phyloP scores from a whole-genome alignment of 345 rosid genomes.

The Salix dunnii region DNA sequence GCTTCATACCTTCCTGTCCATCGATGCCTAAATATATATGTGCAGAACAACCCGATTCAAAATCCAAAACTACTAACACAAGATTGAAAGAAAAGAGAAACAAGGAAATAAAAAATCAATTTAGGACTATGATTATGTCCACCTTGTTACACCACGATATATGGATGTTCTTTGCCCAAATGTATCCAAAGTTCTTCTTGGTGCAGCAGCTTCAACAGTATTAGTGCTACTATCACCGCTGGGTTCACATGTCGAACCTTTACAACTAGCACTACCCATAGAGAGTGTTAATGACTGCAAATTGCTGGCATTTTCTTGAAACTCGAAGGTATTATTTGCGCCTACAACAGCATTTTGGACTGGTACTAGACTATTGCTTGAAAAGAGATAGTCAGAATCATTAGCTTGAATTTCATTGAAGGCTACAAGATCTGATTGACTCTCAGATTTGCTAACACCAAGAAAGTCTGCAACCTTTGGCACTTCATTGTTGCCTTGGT shows the following conservation, averaged over 20 bases:
- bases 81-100: background rate
- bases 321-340: constrained; percentile 43
- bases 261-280: constrained; percentile 80
- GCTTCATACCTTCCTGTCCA: constrained; percentile 99
- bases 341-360: constrained; percentile 44
- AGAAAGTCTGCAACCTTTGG: constrained; percentile 98
- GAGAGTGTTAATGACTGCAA: constrained; percentile 82
- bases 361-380: constrained; percentile 50
- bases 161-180: constrained; percentile 97
- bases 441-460: constrained; percentile 82
- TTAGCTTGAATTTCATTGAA: constrained; percentile 60
- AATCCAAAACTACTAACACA: background rate
- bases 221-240: constrained; percentile 55
- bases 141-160: constrained; percentile 98
- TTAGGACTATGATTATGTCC: background rate
- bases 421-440: constrained; percentile 63
- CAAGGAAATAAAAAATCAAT: background rate
- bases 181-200: constrained; percentile 83
- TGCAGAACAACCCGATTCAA: background rate
- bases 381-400: constrained; percentile 59
- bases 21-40: constrained; percentile 58
- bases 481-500: constrained; percentile 61
- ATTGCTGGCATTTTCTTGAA: constrained; percentile 64
- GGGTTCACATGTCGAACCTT: constrained; percentile 56
- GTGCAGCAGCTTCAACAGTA: constrained; percentile 54